Base-by-base conservation (phyloP, 2,329 filamentous ascomycete genomes). In the Hymenoscyphus occultus region DNA sequence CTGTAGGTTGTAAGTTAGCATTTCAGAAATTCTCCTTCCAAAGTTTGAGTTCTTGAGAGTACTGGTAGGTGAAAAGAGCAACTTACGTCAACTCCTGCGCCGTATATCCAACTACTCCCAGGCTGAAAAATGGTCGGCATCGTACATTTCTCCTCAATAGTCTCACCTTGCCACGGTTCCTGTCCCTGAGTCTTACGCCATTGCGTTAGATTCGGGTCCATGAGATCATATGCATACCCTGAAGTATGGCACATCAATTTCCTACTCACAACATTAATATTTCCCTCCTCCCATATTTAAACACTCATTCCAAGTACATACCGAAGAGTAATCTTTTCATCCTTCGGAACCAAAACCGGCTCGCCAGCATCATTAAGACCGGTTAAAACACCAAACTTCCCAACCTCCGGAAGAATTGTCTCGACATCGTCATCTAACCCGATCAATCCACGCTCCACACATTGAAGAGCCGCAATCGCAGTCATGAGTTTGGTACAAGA, bases 81-180 rank as follows among this genome's bases (percentile, higher is more conserved):
- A 28, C 28, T 28, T 3, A 28, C 2, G 71, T 86, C 84, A 5
- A 84, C 75, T 9, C 74, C 73, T 6, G 77, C 76, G 0, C 84
- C 82, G 28, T 90, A 90, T 65, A 85, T 79, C 84, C 85, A 90
- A 6, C 78, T 78, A 22, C 82, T 81, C 0, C 87, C 87, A 0
- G 88, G 88, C 69, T 90, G 86, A 68, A 87, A 87, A 1, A 89
- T 72, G 14, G 91, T 75, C 12, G 0, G 87, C 87, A 7, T 60
- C 22, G 28, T 65, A 19, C 13, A 67, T 59, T 45, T 59, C 51
- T 14, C 40, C 39, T 2, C 35, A 9, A 5, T 57, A 35, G 19
- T 63, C n/a, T 7, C 56, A 60, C 22, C 13, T 10, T 19, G 13
- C 61, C 39, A 60, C n/a, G 13, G 60, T 0, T 45, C 54, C 31